Conservation (phyloP, 2,329 filamentous ascomycete species). For the Escovopsis weberi region DNA sequence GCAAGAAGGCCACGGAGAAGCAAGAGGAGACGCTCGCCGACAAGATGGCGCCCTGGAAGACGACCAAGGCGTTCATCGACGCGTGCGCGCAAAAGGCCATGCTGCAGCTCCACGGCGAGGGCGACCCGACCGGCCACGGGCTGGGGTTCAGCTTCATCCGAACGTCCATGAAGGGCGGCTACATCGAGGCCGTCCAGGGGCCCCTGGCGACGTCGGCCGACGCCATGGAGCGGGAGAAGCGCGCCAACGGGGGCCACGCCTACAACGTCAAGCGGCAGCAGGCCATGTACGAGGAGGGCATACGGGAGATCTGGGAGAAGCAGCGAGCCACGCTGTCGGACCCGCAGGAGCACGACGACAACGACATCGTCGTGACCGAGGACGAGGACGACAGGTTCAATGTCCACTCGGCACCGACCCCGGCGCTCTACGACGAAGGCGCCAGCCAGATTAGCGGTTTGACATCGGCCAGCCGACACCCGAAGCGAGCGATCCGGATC, state of each 20-base stretch:
- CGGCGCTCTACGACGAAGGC: constrained; percentile 58
- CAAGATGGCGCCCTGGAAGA: constrained; percentile 90
- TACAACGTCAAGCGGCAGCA: constrained; percentile 97
- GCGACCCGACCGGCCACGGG: constrained; percentile 85
- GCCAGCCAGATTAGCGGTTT: constrained; percentile 63
- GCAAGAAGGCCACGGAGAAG: constrained; percentile 32
- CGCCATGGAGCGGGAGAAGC: constrained; percentile 74
- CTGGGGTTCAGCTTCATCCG: constrained; percentile 95
- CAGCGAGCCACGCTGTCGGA: constrained; percentile 70
- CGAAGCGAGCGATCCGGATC: constrained; percentile 58
- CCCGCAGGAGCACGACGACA: constrained; percentile 49
- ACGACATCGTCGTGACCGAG: constrained; percentile 41
- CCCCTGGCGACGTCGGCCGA: constrained; percentile 58
- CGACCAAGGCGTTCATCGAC: constrained; percentile 90
- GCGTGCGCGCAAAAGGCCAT: constrained; percentile 92
- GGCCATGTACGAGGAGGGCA: constrained; percentile 79
- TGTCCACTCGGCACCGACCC: constrained; percentile 53
- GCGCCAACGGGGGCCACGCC: constrained; percentile 82
- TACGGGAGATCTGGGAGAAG: constrained; percentile 81
- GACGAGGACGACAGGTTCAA: constrained; percentile 58
- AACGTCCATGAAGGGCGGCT: constrained; percentile 97
- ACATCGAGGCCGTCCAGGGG: constrained; percentile 62
- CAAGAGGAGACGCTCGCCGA: constrained; percentile 63
- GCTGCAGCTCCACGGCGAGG: constrained; percentile 86
- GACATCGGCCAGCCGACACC: constrained; percentile 47